A percentile compares a stretch with the other conserved stretches of the same genome.
Evolutionary conservation across 1,284 basidiomycete species (phyloP).

Genomic region (Microbotryomycetes sp.): DNA sequence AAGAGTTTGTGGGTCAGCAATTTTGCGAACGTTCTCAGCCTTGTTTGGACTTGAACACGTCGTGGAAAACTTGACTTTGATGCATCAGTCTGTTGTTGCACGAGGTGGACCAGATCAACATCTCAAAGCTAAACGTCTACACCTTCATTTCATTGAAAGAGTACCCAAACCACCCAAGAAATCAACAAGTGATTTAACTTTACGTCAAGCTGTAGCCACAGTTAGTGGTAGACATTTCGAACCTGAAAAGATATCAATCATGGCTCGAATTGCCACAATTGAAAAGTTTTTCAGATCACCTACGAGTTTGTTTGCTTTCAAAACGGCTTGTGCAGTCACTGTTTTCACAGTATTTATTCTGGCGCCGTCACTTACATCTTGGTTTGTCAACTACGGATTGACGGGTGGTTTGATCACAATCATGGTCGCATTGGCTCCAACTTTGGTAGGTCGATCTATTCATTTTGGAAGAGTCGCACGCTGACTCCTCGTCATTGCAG

Average conservation of each 20-base stretch:
- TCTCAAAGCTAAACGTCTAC: conserved; percentile 31
- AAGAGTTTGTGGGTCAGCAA: conserved; percentile 6
- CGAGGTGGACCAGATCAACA: conserved; percentile 5
- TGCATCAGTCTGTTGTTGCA: conserved; percentile 34
- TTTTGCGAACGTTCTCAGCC: conserved; percentile 41
- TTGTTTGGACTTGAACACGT: conserved; percentile 37
- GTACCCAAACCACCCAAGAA: neutral
- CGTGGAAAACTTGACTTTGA: conserved; percentile 33
- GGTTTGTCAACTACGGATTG: conserved; percentile 42
- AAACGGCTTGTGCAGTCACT: conserved; percentile 22
- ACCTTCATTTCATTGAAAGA: conserved; percentile 41
- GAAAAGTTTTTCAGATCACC: conserved; percentile 34
- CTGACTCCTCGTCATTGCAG: conserved; percentile 1
- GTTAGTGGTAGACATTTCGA: conserved; percentile 34
- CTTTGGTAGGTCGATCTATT: too few species aligned
- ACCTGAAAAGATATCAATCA: conserved; percentile 29
- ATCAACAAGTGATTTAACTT: conserved; percentile 27
- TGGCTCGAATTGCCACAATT: conserved; percentile 33
- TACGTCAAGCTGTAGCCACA: conserved; percentile 41
- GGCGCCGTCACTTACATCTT: conserved; percentile 29
- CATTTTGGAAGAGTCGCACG: too few species aligned
- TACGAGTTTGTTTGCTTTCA: conserved; percentile 17
- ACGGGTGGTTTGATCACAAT: conserved; percentile 42
- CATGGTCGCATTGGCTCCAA: conserved; percentile 42
- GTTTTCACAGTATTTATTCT: conserved; percentile 39